These are phyloP conservation scores for Pythium myriotylum DNA, from an alignment of 352 stramenopile genomes.

Conservation along the genomic window DNA sequence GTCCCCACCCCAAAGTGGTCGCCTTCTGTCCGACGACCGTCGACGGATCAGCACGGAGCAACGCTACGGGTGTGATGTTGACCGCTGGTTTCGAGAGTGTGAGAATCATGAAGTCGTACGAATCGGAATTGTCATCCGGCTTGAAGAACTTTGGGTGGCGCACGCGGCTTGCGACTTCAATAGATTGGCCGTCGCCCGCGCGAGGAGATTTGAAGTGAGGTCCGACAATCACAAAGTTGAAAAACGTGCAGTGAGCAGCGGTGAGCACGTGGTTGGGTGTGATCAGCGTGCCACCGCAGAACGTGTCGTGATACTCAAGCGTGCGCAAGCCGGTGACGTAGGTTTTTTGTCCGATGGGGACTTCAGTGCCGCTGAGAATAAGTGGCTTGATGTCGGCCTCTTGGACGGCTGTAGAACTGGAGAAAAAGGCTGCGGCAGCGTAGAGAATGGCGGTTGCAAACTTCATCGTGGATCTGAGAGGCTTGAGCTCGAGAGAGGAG, in stretches of 20 bases:
- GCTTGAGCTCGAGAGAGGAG: no score
- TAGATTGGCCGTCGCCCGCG: constrained; percentile 11
- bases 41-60: constrained; percentile 13
- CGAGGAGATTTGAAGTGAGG: constrained; percentile 21
- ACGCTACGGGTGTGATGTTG: constrained; percentile 20
- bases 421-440: no score
- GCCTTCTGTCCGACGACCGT: constrained; percentile 8
- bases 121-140: constrained; percentile 13
- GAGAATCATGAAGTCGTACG: constrained; percentile 38
- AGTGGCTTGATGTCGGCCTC: constrained; percentile 9
- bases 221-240: constrained; percentile 20
- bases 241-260: constrained; percentile 24
- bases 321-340: no score
- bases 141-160: constrained; percentile 16
- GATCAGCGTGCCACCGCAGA: constrained; percentile 29
- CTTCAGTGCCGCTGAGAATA: constrained; percentile 27
- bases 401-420: no score
- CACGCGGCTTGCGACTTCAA: constrained; percentile 7
- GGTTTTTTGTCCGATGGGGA: neutral
- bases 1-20: constrained; percentile 18
- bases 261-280: constrained; percentile 27
- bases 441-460: no score
- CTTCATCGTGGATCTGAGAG: no score
- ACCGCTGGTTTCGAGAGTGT: constrained; percentile 17
- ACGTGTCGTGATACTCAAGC: neutral